Percentiles rank a stretch among this genome's conserved stretches.
These are phyloP conservation scores for Dipodascopsis tothii DNA, from an alignment of 805 yeast genomes.

Conservation along the genomic window DNA sequence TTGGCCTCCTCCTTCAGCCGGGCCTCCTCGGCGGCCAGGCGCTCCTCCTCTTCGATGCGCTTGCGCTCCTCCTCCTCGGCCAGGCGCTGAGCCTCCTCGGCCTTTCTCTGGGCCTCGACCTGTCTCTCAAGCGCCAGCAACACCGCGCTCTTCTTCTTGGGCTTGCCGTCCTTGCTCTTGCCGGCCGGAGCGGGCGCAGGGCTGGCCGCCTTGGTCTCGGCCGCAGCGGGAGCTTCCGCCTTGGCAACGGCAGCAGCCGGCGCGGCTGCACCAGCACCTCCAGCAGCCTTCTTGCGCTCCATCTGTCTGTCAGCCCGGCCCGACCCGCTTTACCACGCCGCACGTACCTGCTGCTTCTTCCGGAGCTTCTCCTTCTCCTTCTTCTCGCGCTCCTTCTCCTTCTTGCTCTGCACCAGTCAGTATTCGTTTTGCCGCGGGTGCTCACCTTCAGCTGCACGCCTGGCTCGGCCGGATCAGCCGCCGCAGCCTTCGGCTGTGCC, in stretches of 20 bases:
- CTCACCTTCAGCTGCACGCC: slow-evolving; percentile 40
- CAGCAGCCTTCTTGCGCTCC: slow-evolving; percentile 49
- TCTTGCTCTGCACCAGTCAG: slow-evolving; percentile 53
- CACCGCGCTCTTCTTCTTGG: slow-evolving; percentile 82
- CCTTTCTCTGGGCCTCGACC: slow-evolving; percentile 77
- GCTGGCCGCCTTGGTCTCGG: slow-evolving; percentile 17
- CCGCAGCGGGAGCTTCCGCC: slow-evolving; percentile 33
- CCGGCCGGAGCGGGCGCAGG: slow-evolving; percentile 29
- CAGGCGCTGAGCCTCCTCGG: slow-evolving; percentile 74
- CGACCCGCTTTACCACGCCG: too few relatives aligned
- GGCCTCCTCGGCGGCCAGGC: slow-evolving; percentile 37
- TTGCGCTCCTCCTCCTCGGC: slow-evolving; percentile 61
- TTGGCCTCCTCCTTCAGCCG: slow-evolving; percentile 33
- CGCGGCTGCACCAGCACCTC: slow-evolving; percentile 36
- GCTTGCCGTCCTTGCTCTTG: slow-evolving; percentile 38
- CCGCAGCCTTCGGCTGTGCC: slow-evolving; percentile 78
- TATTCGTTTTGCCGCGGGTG: too few relatives aligned
- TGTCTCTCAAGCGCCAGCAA: slow-evolving; percentile 86
- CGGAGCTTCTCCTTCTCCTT: slow-evolving; percentile 57
- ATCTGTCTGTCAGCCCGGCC: slow-evolving; percentile 31
- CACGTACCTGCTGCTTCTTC: slow-evolving; percentile 67
- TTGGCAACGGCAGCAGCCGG: slow-evolving; percentile 35
- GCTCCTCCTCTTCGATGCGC: slow-evolving; percentile 44
- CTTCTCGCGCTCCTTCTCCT: slow-evolving; percentile 93
- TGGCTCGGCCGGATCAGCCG: slow-evolving; percentile 62